Percentiles rank a stretch among this genome's conserved stretches.
Conservation (phyloP, 768 basidiomycete species). For the Boletus patriciae region DNA sequence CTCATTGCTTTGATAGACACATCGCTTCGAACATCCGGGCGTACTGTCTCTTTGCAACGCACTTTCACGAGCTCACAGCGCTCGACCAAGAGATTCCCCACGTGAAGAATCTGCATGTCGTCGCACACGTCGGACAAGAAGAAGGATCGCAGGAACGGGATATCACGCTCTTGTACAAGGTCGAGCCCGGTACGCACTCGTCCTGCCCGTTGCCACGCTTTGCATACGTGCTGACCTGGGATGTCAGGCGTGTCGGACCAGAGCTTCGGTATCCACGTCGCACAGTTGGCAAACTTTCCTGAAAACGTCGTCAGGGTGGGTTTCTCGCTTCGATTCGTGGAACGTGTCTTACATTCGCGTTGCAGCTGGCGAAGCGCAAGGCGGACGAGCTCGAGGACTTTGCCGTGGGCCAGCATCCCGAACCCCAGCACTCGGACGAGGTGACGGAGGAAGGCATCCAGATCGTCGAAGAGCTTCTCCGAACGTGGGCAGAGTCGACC, state of each 20-base stretch:
- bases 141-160: slow-evolving; percentile 57
- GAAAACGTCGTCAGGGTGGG: slow-evolving; percentile 85
- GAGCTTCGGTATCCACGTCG: slow-evolving; percentile 98
- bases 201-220: neutral
- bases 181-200: slow-evolving; percentile 66
- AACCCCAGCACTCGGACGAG: slow-evolving; percentile 52
- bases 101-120: slow-evolving; percentile 94
- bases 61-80: slow-evolving; percentile 95
- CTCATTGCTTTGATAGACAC: no score
- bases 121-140: slow-evolving; percentile 77
- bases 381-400: slow-evolving; percentile 43
- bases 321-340: neutral
- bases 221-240: neutral
- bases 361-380: slow-evolving; percentile 84
- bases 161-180: slow-evolving; percentile 77
- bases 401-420: slow-evolving; percentile 42
- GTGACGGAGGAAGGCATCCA: slow-evolving; percentile 76
- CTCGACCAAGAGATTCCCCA: slow-evolving; percentile 83
- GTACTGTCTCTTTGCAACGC: slow-evolving; percentile 96
- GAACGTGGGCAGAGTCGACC: slow-evolving; percentile 54
- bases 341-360: neutral
- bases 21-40: slow-evolving; percentile 91
- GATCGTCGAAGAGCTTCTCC: slow-evolving; percentile 77
- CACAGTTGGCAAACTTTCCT: slow-evolving; percentile 96
- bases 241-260: slow-evolving; percentile 84